These are phyloP conservation scores for Calendula officinalis DNA, from an alignment of 129 eudicot species.

Conservation along the genomic window DNA sequence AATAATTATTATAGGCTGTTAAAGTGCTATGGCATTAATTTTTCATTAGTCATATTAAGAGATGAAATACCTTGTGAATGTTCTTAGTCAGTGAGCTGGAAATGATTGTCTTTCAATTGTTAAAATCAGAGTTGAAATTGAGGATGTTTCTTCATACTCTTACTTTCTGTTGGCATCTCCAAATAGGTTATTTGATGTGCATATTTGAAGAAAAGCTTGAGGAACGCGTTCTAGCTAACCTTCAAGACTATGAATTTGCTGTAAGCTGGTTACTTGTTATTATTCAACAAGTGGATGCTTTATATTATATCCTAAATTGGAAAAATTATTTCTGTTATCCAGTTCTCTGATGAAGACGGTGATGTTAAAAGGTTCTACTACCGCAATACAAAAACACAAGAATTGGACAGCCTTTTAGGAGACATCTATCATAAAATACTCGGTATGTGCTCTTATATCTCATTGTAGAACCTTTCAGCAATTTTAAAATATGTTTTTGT, in stretches of 20 bases:
- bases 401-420: constrained; percentile 19
- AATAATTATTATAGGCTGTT: too few relatives aligned
- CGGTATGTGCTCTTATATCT: constrained; percentile 43
- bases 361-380: constrained; percentile 59
- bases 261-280: constrained; percentile 43
- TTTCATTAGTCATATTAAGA: too few relatives aligned
- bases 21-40: too few relatives aligned
- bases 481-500: not conserved
- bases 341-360: constrained; percentile 87
- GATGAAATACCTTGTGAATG: too few relatives aligned
- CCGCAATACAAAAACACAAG: constrained; percentile 44
- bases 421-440: constrained; percentile 93
- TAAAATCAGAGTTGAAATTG: too few relatives aligned
- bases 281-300: not conserved
- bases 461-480: not conserved
- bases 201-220: constrained; percentile 65
- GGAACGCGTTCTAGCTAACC: constrained; percentile 46
- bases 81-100: not conserved
- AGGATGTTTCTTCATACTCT: constrained; percentile 4
- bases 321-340: constrained; percentile 15
- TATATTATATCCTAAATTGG: constrained; percentile 3
- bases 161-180: not conserved
- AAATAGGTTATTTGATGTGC: constrained; percentile 90
- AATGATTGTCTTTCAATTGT: not conserved
- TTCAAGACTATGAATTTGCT: constrained; percentile 90